Base-by-base conservation (phyloP, 2,329 filamentous ascomycete genomes). In the Colletotrichum noveboracense region DNA sequence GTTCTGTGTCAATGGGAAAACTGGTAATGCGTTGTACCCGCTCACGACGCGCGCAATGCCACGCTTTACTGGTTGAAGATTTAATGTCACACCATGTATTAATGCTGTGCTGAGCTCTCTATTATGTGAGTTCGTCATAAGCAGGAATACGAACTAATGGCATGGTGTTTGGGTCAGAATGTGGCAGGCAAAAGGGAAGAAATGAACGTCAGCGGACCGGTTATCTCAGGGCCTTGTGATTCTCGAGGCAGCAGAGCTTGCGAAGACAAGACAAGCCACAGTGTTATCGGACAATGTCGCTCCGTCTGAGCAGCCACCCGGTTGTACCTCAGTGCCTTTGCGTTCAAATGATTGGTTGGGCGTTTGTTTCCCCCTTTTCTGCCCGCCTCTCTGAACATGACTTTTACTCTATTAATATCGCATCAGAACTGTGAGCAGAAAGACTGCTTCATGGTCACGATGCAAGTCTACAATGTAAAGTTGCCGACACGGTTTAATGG, bases 101-200 rank as follows among this genome's bases (percentile, higher is more conserved):
- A 43, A n/a, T 5, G 16, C 16, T n/a, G 18, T 3, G 38, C 38
- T 6, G 38, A n/a, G 38, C 38, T 43, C 38, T n/a, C 8, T 0
- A n/a, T n/a, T 18, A 6, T 18, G 1, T 18, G 16, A 9, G 0
- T n/a, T 18, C 18, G 8, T 43, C 38, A 43, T 43, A n/a, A 0
- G 38, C 8, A n/a, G 8, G 8, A n/a, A 43, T 6, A 3, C 16
- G 8, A 18, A 6, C 0, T 43, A n/a, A 43, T 43, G 38, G 16
- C 38, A n/a, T 18, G 18, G 16, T 43, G 38, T 43, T n/a, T 43
- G 43, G 18, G 10, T 12, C 18, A 0, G 43, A 21, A 48, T 1
- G 5, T 1, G 18, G n/a, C 43, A 48, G n/a, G 18, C 9, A 48
- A 9, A 43, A 10, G 7, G 18, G n/a, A 12, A 12, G n/a, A 6